Conservation (phyloP, 2,329 filamentous ascomycete species). For the Fusarium transvaalense region DNA sequence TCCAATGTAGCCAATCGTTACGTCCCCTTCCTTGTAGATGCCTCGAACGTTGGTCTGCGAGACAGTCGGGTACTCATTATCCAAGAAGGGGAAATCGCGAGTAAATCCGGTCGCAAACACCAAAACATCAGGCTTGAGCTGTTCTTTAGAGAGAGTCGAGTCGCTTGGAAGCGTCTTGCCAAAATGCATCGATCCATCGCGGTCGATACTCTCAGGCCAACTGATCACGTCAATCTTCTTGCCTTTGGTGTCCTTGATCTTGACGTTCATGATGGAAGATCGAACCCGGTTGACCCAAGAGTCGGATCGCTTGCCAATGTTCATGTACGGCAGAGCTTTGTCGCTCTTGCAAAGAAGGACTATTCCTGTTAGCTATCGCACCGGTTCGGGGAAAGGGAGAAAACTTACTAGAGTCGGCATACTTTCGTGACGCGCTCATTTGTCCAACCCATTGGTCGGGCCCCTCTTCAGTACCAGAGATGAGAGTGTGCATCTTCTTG, state of each 20-base stretch:
- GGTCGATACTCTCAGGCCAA: constrained; percentile 58
- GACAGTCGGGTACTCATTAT: constrained; percentile 57
- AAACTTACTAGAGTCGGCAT: constrained; percentile 52
- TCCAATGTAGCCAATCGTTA: constrained; percentile 60
- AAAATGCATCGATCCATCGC: constrained; percentile 55
- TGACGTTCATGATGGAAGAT: constrained; percentile 55
- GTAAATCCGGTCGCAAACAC: constrained; percentile 63
- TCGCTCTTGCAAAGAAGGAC: constrained; percentile 61
- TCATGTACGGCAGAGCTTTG: constrained; percentile 59
- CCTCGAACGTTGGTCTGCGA: constrained; percentile 64
- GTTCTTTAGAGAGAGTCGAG: constrained; percentile 40
- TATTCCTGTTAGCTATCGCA: constrained; percentile 30
- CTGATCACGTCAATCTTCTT: constrained; percentile 59
- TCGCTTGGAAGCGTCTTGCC: constrained; percentile 48
- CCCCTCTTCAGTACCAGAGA: constrained; percentile 60
- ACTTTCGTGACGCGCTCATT: constrained; percentile 55
- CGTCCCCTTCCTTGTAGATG: constrained; percentile 60
- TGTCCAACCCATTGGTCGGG: constrained; percentile 63
- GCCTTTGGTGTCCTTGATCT: constrained; percentile 55
- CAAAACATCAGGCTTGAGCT: constrained; percentile 58
- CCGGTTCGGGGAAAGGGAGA: not conserved
- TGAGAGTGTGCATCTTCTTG: constrained; percentile 57
- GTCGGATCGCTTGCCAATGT: constrained; percentile 51
- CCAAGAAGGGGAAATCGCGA: constrained; percentile 57
- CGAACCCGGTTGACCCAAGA: constrained; percentile 54